A percentile compares a stretch with the other conserved stretches of the same genome.
phyloP scores from a whole-genome alignment of 2,329 filamentous ascomycete genomes.

The Alternaria metachromatica region DNA sequence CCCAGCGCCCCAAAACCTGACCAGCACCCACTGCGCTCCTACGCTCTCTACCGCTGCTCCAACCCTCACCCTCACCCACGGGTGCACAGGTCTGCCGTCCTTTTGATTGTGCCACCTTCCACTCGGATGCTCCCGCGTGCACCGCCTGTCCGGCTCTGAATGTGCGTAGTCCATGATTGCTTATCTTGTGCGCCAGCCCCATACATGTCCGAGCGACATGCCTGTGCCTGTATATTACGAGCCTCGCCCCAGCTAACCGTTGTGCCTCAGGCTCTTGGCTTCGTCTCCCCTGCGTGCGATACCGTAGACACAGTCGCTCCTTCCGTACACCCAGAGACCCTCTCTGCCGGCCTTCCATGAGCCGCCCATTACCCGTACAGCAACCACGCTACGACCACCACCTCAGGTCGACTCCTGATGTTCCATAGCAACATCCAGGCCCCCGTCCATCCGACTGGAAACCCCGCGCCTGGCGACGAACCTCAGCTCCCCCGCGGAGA shows the following conservation, averaged over 20 bases:
- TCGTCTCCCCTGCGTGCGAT: constrained; percentile 9
- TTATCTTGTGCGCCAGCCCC: constrained; percentile 43
- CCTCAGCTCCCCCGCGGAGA: constrained; percentile 48
- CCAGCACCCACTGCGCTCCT: not conserved
- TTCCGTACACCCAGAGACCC: constrained; percentile 11
- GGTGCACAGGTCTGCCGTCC: constrained; percentile 27
- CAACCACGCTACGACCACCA: constrained; percentile 34
- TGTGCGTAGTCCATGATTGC: constrained; percentile 36
- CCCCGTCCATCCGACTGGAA: constrained; percentile 40
- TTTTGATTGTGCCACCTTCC: constrained; percentile 33
- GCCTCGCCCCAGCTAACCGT: constrained; percentile 33
- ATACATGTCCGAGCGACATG: constrained; percentile 25
- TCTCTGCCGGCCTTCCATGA: constrained; percentile 42
- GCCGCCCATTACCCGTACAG: constrained; percentile 29
- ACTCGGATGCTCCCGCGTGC: constrained; percentile 43
- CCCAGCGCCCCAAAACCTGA: constrained; percentile 25
- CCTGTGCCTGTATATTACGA: constrained; percentile 40
- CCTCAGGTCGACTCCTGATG: constrained; percentile 43
- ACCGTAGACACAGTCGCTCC: constrained; percentile 9
- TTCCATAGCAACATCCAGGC: constrained; percentile 44
- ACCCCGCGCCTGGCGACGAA: constrained; percentile 33
- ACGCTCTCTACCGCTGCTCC: constrained; percentile 15
- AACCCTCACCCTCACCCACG: constrained; percentile 31
- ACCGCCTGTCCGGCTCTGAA: constrained; percentile 27
- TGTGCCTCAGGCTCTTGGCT: constrained; percentile 18